Base-by-base conservation (phyloP, 2,329 filamentous ascomycete species). In the Exophiala viscosa region DNA sequence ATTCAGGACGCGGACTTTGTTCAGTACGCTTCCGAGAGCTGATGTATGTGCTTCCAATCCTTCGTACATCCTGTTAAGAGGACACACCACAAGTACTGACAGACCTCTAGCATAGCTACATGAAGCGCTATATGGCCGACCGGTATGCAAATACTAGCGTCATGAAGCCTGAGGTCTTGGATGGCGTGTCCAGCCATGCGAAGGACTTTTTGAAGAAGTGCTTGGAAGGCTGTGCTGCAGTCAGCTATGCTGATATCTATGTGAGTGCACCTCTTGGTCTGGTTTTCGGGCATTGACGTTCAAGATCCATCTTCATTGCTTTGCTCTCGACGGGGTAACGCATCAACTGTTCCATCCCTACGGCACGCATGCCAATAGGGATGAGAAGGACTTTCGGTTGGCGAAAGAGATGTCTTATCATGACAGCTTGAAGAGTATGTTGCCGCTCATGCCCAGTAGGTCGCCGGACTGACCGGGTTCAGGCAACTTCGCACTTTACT, bases 341-440 rank as follows among this genome's bases (percentile, higher is more conserved):
- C 81, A 86, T 61, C 83, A 86, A 59, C 73, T 88, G n/a, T 86
- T 88, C 63, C 81, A 85, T 49, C 83, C 84, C 0, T 75, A 81
- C 52, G 84, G 84, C 1, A 80, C 81, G 1, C 73, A 83, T 54
- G 85, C 83, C 7, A 72, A 87, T 1, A 72, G 77, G 28, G 69
- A 75, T 14, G 60, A 70, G 31, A 65, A 75, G n/a, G 82, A 87
- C 50, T 78, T 82, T 56, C 74, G 78, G 11, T 79, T 88, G 66
- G 86, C 88, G 84, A 76, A 81, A 50, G 82, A 88, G 62, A 75
- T 87, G 2, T 82, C 84, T 0, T 83, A 84, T 54, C 84, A 87
- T 55, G 77, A 85, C 59, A 87, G 83, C 61, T 70, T 87, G 7
- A 81, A 84, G 63, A 84, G 84, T 86, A 61, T 33, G 10, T 8